Conservation (phyloP, 352 stramenopile genomes). For the Elongisporangium senticosum region DNA sequence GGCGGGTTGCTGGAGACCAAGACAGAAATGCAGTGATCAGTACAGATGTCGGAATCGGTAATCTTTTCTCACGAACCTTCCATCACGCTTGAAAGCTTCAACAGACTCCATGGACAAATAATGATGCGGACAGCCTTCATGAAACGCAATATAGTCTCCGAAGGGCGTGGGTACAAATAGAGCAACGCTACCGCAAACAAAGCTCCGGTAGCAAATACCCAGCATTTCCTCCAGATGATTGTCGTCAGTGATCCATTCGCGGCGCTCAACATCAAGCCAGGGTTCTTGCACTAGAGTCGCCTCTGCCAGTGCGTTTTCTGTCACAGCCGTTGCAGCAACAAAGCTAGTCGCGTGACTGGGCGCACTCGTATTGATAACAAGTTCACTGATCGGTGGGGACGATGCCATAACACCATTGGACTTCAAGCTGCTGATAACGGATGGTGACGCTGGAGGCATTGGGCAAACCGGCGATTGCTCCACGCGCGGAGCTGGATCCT, state of each 20-base stretch:
- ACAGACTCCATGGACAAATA: slow-evolving; percentile 80
- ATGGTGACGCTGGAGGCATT: background rate
- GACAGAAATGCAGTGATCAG: slow-evolving; percentile 3
- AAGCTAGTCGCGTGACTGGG: background rate
- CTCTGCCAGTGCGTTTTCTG: slow-evolving; percentile 10
- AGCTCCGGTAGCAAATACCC: slow-evolving; percentile 82
- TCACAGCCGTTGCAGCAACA: background rate
- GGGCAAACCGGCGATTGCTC: background rate
- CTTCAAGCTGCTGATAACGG: background rate
- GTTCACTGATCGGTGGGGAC: background rate
- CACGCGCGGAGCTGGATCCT: background rate
- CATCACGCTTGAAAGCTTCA: slow-evolving; percentile 61
- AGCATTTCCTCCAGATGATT: slow-evolving; percentile 66
- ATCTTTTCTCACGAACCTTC: slow-evolving; percentile 14
- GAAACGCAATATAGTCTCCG: slow-evolving; percentile 83
- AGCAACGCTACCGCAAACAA: slow-evolving; percentile 58
- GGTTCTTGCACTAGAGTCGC: background rate
- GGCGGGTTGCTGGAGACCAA: slow-evolving; percentile 39
- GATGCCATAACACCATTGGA: background rate
- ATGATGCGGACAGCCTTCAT: slow-evolving; percentile 77
- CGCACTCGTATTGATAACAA: background rate
- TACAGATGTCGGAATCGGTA: background rate
- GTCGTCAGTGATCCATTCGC: slow-evolving; percentile 51
- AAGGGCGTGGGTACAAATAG: slow-evolving; percentile 79
- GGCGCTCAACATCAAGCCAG: slow-evolving; percentile 25